These are phyloP conservation scores for Acanthochlamys bracteata DNA, from an alignment of 106 monocot genomes.

Conservation along the genomic window DNA sequence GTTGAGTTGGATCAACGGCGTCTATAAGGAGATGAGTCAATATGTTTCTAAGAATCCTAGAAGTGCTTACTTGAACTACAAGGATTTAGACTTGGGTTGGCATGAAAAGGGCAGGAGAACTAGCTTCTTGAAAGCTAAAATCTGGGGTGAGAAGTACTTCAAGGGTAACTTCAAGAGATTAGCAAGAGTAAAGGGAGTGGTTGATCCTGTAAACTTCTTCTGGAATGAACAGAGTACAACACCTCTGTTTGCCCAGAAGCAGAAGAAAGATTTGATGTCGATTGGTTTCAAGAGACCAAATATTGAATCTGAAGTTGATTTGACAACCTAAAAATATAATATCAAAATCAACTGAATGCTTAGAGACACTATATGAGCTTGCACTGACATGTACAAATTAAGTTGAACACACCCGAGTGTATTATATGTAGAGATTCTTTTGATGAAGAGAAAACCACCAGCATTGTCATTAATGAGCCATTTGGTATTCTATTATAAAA, in stretches of 20 bases:
- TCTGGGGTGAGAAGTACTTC: conserved; percentile 8
- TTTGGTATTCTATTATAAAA: no score
- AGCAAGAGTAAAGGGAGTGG: conserved; percentile 2
- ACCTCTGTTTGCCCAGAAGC: background rate
- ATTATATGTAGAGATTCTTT: no score
- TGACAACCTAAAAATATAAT: no score
- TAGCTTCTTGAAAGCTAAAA: conserved; percentile 4
- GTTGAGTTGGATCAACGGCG: conserved; percentile 6
- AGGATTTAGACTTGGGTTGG: conserved; percentile 25
- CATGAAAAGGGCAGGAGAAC: background rate
- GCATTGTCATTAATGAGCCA: no score
- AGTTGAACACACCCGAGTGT: no score
- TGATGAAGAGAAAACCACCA: no score
- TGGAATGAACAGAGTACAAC: conserved; percentile 5
- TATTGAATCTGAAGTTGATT: no score
- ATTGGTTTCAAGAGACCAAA: no score
- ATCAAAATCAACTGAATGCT: no score
- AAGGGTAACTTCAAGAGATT: conserved; percentile 7
- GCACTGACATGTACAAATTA: no score
- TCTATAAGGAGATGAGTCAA: conserved; percentile 17
- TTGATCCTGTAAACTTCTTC: conserved; percentile 11
- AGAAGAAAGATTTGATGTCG: background rate
- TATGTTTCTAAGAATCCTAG: conserved; percentile 25
- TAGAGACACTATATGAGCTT: no score
- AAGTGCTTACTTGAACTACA: conserved; percentile 18